Evolutionary conservation across 148 eudicot genomes (phyloP).

Genomic region (Oxyria digyna): DNA sequence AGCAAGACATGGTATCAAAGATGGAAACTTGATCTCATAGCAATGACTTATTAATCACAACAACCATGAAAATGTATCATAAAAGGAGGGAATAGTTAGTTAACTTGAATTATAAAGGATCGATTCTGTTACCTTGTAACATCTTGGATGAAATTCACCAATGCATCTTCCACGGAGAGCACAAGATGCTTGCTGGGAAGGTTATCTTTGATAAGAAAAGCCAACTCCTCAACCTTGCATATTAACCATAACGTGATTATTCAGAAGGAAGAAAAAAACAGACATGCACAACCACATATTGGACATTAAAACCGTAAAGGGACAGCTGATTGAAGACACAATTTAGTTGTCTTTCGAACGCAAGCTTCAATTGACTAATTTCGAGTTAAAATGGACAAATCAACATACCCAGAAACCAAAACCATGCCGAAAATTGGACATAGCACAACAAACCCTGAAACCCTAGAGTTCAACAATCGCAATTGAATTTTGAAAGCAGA

Average conservation of each 20-base stretch:
- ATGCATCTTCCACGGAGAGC: slow-evolving; percentile 67
- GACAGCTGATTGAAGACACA: neutral
- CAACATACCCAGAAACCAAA: neutral
- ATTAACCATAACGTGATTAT: neutral
- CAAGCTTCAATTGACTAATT: neutral
- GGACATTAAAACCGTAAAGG: neutral
- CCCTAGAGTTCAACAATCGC: slow-evolving; percentile 2
- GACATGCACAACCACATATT: neutral
- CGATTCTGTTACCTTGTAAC: slow-evolving; percentile 34
- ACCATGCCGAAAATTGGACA: neutral
- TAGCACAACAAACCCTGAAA: neutral
- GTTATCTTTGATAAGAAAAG: slow-evolving; percentile 78
- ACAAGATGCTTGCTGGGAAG: slow-evolving; percentile 77
- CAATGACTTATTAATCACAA: neutral
- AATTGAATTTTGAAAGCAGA: neutral
- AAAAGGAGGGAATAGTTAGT: neutral
- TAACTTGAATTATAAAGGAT: neutral
- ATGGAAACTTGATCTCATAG: neutral
- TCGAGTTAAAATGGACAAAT: neutral
- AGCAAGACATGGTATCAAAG: neutral
- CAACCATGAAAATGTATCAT: neutral
- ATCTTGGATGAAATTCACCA: slow-evolving; percentile 60
- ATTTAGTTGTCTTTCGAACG: neutral
- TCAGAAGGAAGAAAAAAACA: neutral
- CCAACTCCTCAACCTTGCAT: slow-evolving; percentile 88